Conservation (phyloP, 352 stramenopile species). For the Porosira glacialis region DNA sequence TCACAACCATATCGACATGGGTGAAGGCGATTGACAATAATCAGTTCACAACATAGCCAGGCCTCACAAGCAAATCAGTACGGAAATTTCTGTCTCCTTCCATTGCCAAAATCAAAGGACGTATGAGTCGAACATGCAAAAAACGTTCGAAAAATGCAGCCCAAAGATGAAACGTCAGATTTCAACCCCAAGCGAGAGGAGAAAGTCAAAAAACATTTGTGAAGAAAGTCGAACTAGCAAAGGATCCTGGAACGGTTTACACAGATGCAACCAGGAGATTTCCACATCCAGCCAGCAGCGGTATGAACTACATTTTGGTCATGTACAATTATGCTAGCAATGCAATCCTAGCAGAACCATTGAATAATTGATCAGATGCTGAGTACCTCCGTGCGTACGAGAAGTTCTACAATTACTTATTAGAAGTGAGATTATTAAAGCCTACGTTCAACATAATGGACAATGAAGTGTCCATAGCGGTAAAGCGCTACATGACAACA, state of each 20-base stretch:
- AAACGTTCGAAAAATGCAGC: too few species aligned
- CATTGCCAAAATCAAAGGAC: too few species aligned
- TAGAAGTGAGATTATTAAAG: slow-evolving; percentile 1
- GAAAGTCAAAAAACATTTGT: too few species aligned
- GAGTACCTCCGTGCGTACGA: neutral
- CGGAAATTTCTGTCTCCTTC: too few species aligned
- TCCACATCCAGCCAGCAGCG: neutral
- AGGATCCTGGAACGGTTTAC: neutral
- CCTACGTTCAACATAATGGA: slow-evolving; percentile 47
- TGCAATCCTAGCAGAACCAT: neutral
- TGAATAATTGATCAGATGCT: slow-evolving; percentile 1
- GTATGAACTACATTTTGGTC: slow-evolving; percentile 1
- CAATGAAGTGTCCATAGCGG: slow-evolving; percentile 27
- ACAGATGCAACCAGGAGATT: neutral
- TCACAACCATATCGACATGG: too few species aligned
- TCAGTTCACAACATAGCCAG: too few species aligned
- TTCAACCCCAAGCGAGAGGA: too few species aligned
- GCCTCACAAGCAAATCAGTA: too few species aligned
- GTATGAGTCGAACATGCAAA: too few species aligned
- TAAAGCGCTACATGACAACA: slow-evolving; percentile 26
- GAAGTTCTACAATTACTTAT: slow-evolving; percentile 7
- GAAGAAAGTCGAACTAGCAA: too few species aligned
- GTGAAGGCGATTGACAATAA: too few species aligned
- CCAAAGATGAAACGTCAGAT: too few species aligned
- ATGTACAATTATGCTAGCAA: neutral